Conservation (phyloP, 352 stramenopile species). For the Phytophthora aleatoria region DNA sequence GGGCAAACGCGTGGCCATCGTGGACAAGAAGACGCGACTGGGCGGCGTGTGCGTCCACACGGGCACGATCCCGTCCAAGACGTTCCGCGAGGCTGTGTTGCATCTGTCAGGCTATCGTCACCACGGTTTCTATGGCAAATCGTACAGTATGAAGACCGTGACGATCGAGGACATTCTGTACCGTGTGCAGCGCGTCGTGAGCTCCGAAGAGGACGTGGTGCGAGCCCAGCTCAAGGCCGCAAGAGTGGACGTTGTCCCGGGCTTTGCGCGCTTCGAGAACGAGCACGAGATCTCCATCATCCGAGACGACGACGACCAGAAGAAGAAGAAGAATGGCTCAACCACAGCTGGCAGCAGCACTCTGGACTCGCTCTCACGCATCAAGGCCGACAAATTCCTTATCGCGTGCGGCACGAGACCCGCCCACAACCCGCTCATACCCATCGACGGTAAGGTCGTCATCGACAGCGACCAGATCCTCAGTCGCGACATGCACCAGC, state of each 20-base stretch:
- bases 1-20: slow-evolving; percentile 77
- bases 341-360: slow-evolving; percentile 21
- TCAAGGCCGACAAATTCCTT: slow-evolving; percentile 81
- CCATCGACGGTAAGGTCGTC: slow-evolving; percentile 84
- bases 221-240: slow-evolving; percentile 80
- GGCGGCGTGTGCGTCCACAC: slow-evolving; percentile 87
- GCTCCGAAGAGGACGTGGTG: slow-evolving; percentile 83
- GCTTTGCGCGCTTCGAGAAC: slow-evolving; percentile 73
- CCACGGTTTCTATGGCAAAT: slow-evolving; percentile 89
- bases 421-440: slow-evolving; percentile 74
- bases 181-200: slow-evolving; percentile 79
- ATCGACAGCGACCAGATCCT: slow-evolving; percentile 88
- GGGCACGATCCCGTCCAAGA: slow-evolving; percentile 89
- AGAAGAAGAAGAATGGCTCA: slow-evolving; percentile 7
- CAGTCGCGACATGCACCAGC: slow-evolving; percentile 60
- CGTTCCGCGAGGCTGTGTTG: slow-evolving; percentile 90
- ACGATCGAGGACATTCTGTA: slow-evolving; percentile 86
- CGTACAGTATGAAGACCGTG: slow-evolving; percentile 83
- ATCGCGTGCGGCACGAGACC: slow-evolving; percentile 87
- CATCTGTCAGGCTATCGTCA: slow-evolving; percentile 91
- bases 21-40: slow-evolving; percentile 68
- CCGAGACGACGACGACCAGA: slow-evolving; percentile 30
- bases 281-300: slow-evolving; percentile 83
- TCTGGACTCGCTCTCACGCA: slow-evolving; percentile 43
- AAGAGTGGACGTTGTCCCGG: slow-evolving; percentile 72